Evolutionary conservation across 2,329 filamentous ascomycete genomes (phyloP).

Genomic region (Ophiocordyceps camponoti-saundersi): DNA sequence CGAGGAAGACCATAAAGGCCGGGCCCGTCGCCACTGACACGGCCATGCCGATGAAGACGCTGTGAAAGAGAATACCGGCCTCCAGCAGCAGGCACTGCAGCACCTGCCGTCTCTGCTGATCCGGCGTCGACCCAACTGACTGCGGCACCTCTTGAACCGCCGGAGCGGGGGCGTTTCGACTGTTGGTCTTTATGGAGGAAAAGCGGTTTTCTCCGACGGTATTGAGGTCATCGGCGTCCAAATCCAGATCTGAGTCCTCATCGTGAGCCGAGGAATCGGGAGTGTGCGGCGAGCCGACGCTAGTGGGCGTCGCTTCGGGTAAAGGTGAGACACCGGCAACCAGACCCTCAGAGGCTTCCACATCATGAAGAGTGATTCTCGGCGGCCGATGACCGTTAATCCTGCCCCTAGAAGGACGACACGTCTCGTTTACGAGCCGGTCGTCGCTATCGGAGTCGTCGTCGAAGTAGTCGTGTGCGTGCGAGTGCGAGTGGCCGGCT

Average conservation of each 20-base stretch:
- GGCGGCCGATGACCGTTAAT: conserved; percentile 22
- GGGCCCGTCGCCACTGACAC: conserved; percentile 67
- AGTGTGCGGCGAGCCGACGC: conserved; percentile 5
- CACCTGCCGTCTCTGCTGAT: conserved; percentile 49
- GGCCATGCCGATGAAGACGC: conserved; percentile 76
- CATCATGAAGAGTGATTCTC: conserved; percentile 32
- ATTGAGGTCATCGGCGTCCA: conserved; percentile 45
- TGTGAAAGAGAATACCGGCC: conserved; percentile 72
- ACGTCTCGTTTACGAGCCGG: conserved; percentile 5
- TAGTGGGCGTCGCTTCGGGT: conserved; percentile 32
- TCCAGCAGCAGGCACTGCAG: conserved; percentile 67
- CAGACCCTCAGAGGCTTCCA: conserved; percentile 34
- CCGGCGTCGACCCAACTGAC: conserved; percentile 16
- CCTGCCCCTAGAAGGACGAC: conserved; percentile 21
- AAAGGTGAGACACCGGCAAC: conserved; percentile 42
- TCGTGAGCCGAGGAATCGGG: conserved; percentile 13
- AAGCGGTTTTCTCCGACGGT: conserved; percentile 12
- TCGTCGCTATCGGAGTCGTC: conserved; percentile 22
- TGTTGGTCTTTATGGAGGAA: conserved; percentile 13
- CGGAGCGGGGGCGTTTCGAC: not conserved
- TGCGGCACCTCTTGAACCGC: conserved; percentile 4
- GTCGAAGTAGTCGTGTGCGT: conserved; percentile 31
- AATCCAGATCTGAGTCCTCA: conserved; percentile 33
- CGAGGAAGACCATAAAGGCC: conserved; percentile 61
- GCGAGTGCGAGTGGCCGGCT: conserved; percentile 43